Percentiles rank a stretch among this genome's conserved stretches.
These are phyloP conservation scores for Hypoxylon rickii DNA, from an alignment of 495 filamentous ascomycete species.

Conservation along the genomic window DNA sequence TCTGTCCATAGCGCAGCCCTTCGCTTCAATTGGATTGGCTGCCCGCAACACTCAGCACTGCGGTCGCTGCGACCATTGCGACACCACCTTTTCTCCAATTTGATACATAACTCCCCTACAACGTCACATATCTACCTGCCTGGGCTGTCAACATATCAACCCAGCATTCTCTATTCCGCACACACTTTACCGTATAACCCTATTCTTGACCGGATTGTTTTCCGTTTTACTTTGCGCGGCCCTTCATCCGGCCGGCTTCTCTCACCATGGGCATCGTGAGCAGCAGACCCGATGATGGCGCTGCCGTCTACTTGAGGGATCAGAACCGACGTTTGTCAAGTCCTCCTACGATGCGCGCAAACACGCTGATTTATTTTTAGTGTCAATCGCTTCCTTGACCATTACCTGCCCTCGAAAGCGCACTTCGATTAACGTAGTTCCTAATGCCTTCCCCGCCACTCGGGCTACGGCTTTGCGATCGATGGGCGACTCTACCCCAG, in stretches of 20 bases:
- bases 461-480: conserved; percentile 78
- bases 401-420: conserved; percentile 78
- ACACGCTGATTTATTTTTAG: conserved; percentile 53
- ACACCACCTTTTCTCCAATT: conserved; percentile 36
- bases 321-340: conserved; percentile 75
- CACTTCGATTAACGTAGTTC: conserved; percentile 74
- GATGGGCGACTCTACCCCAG: conserved; percentile 68
- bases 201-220: conserved; percentile 18
- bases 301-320: conserved; percentile 82
- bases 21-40: conserved; percentile 29
- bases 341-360: conserved; percentile 24
- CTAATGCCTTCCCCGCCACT: conserved; percentile 87
- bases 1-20: conserved; percentile 18
- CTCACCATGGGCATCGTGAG: conserved; percentile 86
- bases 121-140: conserved; percentile 30
- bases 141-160: conserved; percentile 30
- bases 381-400: conserved; percentile 79
- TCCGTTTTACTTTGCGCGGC: conserved; percentile 25
- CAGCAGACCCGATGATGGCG: conserved; percentile 87
- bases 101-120: conserved; percentile 35
- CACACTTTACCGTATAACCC: background rate
- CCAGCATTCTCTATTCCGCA: conserved; percentile 19
- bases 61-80: conserved; percentile 35
- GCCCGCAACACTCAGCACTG: conserved; percentile 29
- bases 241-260: conserved; percentile 25